Percentiles rank a stretch among this genome's conserved stretches.
Evolutionary conservation across 495 filamentous ascomycete genomes (phyloP).

Genomic region (Collariella sp.): DNA sequence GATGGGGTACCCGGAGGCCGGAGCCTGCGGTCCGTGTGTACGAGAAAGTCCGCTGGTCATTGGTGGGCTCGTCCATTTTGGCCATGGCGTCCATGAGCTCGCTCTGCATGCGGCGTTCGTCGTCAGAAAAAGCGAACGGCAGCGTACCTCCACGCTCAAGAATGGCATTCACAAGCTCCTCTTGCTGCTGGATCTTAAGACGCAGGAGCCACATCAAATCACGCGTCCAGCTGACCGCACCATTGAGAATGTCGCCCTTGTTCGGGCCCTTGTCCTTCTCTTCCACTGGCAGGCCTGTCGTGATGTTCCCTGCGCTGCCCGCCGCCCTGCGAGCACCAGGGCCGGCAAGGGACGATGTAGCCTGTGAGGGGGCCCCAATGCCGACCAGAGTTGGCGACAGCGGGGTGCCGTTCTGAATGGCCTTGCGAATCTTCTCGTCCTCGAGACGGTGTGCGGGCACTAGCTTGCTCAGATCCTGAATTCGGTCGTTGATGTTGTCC

Average conservation of each 20-base stretch:
- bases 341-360: conserved; percentile 83
- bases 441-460: conserved; percentile 89
- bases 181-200: conserved; percentile 77
- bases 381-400: conserved; percentile 68
- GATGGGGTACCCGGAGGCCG: conserved; percentile 82
- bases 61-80: conserved; percentile 56
- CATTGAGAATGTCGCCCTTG: conserved; percentile 97
- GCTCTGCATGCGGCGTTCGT: conserved; percentile 88
- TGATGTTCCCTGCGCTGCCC: conserved; percentile 69
- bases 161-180: conserved; percentile 69
- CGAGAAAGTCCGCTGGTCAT: conserved; percentile 41
- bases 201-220: conserved; percentile 96
- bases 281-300: conserved; percentile 80
- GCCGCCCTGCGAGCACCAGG: conserved; percentile 72
- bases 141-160: conserved; percentile 59
- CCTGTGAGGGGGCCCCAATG: conserved; percentile 54
- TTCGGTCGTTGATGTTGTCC: conserved; percentile 98
- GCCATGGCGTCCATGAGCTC: conserved; percentile 80
- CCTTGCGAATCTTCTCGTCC: conserved; percentile 93
- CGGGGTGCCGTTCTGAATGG: conserved; percentile 80
- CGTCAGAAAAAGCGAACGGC: conserved; percentile 80
- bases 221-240: conserved; percentile 90
- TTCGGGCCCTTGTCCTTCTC: conserved; percentile 99
- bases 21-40: conserved; percentile 80
- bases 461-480: conserved; percentile 88